A percentile compares a stretch with the other conserved stretches of the same genome.
These are phyloP conservation scores for Teunomyces funiuensis DNA, from an alignment of 805 yeast species.

Conservation along the genomic window DNA sequence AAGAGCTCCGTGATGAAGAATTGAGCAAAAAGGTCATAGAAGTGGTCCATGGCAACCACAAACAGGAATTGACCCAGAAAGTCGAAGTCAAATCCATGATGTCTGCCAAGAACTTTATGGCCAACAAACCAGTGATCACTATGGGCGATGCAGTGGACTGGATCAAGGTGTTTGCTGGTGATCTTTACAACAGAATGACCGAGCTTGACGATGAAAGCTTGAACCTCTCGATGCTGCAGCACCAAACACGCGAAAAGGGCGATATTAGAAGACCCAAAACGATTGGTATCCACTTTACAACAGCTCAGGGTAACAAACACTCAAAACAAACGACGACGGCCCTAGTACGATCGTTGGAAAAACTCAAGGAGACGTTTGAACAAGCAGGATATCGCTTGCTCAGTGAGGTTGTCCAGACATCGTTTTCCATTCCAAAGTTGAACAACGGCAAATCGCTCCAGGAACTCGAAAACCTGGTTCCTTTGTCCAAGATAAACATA, in stretches of 20 bases:
- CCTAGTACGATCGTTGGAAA: slow-evolving; percentile 34
- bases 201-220: slow-evolving; percentile 71
- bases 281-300: slow-evolving; percentile 39
- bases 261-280: slow-evolving; percentile 54
- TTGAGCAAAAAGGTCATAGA: slow-evolving; percentile 55
- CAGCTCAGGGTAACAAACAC: slow-evolving; percentile 20
- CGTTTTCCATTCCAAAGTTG: slow-evolving; percentile 19
- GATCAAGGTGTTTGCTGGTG: slow-evolving; percentile 83
- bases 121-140: slow-evolving; percentile 48
- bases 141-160: slow-evolving; percentile 65
- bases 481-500: slow-evolving; percentile 20
- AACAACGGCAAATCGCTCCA: slow-evolving; percentile 20
- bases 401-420: slow-evolving; percentile 36
- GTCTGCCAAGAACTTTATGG: slow-evolving; percentile 77
- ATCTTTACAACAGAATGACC: slow-evolving; percentile 63
- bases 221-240: slow-evolving; percentile 26
- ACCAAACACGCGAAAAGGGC: slow-evolving; percentile 21
- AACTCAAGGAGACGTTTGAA: slow-evolving; percentile 20
- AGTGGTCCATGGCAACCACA: slow-evolving; percentile 62
- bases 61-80: slow-evolving; percentile 54
- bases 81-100: slow-evolving; percentile 81
- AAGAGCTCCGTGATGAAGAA: slow-evolving; percentile 38
- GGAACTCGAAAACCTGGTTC: slow-evolving; percentile 16
- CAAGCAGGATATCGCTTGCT: slow-evolving; percentile 36
- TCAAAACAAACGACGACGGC: slow-evolving; percentile 46